These are phyloP conservation scores for Chlamydomonas eustigma DNA, from an alignment of 139 green algal species.

Conservation along the genomic window DNA sequence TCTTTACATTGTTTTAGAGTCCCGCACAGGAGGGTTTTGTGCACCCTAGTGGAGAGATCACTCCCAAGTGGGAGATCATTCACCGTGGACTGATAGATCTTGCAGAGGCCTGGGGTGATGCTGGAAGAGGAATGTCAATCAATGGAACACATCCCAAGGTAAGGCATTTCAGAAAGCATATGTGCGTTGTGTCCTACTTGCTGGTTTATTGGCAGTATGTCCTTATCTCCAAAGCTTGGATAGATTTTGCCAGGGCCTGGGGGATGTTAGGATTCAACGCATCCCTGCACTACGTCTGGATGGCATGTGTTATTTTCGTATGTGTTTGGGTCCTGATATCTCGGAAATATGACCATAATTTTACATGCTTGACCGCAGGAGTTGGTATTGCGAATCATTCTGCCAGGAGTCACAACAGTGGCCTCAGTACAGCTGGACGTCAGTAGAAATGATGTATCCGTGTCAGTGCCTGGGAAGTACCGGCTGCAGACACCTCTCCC, in stretches of 20 bases:
- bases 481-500: constrained; percentile 44
- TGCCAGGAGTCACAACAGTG: constrained; percentile 41
- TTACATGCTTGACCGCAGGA: constrained; percentile 29
- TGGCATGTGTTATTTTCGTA: no score
- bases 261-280: no score
- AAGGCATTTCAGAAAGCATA: no score
- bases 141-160: constrained; percentile 23
- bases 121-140: constrained; percentile 17
- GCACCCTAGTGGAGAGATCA: constrained; percentile 34
- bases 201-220: no score
- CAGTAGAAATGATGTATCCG: neutral
- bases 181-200: no score
- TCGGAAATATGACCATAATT: no score
- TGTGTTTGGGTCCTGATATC: no score
- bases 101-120: constrained; percentile 41
- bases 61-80: constrained; percentile 31
- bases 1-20: no score
- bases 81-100: constrained; percentile 40
- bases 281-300: no score
- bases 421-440: constrained; percentile 51
- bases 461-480: constrained; percentile 25
- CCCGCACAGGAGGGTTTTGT: constrained; percentile 23
- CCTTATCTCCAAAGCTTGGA: no score
- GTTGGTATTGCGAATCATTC: constrained; percentile 48
- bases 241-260: no score